Percentiles rank a stretch among this genome's conserved stretches.
Conservation (phyloP, 352 stramenopile species). For the Albugo candida region DNA sequence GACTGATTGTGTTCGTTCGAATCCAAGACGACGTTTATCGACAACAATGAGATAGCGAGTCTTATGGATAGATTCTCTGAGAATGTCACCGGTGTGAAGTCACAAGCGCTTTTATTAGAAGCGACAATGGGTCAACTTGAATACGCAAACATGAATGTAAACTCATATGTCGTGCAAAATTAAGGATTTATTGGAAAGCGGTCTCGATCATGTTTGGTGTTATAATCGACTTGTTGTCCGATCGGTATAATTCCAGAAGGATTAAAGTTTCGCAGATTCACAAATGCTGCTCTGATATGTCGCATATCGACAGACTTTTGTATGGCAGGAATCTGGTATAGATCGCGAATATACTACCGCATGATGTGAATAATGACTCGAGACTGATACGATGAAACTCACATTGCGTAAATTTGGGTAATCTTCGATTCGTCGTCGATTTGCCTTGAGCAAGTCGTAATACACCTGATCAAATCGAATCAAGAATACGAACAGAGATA, state of each 20-base stretch:
- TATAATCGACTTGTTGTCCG: conserved; percentile 35
- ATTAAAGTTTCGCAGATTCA: conserved; percentile 87
- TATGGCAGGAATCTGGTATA: conserved; percentile 87
- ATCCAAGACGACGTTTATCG: too few species aligned
- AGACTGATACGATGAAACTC: conserved; percentile 6
- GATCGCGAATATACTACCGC: conserved; percentile 42
- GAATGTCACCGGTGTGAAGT: not conserved
- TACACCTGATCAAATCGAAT: conserved; percentile 75
- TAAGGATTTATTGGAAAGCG: conserved; percentile 15
- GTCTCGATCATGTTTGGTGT: conserved; percentile 38
- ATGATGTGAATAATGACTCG: not conserved
- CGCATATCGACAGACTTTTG: conserved; percentile 84
- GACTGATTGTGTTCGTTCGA: too few species aligned
- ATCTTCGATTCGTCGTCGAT: conserved; percentile 74
- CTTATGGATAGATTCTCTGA: not conserved
- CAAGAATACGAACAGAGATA: conserved; percentile 66
- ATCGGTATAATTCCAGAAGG: conserved; percentile 84
- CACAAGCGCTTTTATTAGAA: not conserved
- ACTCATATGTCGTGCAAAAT: too few species aligned
- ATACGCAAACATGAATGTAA: not conserved
- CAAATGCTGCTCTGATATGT: conserved; percentile 97
- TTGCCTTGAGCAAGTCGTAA: conserved; percentile 78
- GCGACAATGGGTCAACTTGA: not conserved
- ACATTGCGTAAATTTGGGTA: conserved; percentile 75
- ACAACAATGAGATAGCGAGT: conserved; percentile 58